phyloP scores from a whole-genome alignment of 176 grass and related monocot genomes.

The Carex littledalei region DNA sequence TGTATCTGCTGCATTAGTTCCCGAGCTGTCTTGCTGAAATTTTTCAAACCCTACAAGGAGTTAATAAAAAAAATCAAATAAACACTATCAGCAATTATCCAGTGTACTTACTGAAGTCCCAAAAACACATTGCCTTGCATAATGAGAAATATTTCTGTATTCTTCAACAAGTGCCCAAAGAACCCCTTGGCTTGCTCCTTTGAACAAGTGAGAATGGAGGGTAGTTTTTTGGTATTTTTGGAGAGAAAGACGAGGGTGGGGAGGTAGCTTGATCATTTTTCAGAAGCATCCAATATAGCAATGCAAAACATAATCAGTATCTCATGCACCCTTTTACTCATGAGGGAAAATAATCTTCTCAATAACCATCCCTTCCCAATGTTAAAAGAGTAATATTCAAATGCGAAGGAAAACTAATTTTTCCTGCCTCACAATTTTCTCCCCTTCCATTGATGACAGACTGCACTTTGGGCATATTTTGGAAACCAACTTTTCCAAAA shows the following conservation, averaged over 20 bases:
- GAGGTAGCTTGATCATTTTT: not conserved
- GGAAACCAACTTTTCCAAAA: not conserved
- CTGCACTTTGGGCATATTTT: not conserved
- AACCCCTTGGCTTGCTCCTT: not conserved
- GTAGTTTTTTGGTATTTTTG: not conserved
- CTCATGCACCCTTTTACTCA: not conserved
- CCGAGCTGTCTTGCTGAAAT: slow-evolving; percentile 49
- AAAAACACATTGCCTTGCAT: not conserved
- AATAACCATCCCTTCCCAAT: not conserved
- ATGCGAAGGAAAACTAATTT: not conserved
- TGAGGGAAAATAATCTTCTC: not conserved
- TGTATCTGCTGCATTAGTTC: slow-evolving; percentile 43
- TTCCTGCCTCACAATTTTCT: not conserved
- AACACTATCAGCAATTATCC: not conserved
- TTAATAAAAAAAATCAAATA: not conserved
- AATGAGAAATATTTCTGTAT: not conserved
- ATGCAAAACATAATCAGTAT: not conserved
- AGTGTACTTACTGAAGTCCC: not conserved
- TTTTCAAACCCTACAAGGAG: slow-evolving; percentile 43
- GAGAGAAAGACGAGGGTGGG: not conserved
- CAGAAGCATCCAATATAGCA: not conserved
- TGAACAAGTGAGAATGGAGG: not conserved
- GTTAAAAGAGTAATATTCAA: not conserved
- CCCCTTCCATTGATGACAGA: not conserved
- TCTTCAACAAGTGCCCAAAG: not conserved